These are phyloP conservation scores for Silene vulgaris DNA, from an alignment of 179 eudicot species.

Conservation along the genomic window DNA sequence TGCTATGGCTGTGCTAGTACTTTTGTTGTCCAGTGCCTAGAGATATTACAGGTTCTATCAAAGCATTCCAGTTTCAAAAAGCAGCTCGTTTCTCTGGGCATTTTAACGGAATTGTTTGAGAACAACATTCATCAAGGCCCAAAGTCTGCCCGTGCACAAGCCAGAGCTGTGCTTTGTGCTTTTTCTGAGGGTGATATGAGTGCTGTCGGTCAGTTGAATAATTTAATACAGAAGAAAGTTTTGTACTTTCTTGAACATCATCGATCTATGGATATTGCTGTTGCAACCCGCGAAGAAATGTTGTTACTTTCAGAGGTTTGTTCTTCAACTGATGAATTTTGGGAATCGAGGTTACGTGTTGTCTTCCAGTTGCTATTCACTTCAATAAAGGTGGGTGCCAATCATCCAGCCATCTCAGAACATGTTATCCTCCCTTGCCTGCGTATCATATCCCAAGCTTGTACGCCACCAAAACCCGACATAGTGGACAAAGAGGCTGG, in stretches of 20 bases:
- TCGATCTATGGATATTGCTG: slow-evolving; percentile 95
- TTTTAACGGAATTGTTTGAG: slow-evolving; percentile 91
- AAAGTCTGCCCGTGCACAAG: slow-evolving; percentile 90
- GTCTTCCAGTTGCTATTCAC: slow-evolving; percentile 93
- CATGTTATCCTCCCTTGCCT: slow-evolving; percentile 97
- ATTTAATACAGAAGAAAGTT: slow-evolving; percentile 86
- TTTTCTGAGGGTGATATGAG: slow-evolving; percentile 88
- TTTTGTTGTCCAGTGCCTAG: slow-evolving; percentile 91
- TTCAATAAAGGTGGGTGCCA: slow-evolving; percentile 87
- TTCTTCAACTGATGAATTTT: slow-evolving; percentile 88
- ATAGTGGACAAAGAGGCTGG: slow-evolving; percentile 57
- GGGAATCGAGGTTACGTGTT: slow-evolving; percentile 96
- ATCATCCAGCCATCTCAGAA: slow-evolving; percentile 97
- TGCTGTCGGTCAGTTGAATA: slow-evolving; percentile 89
- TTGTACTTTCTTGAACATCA: slow-evolving; percentile 97
- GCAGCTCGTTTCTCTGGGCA: slow-evolving; percentile 89
- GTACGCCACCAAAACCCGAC: slow-evolving; percentile 99
- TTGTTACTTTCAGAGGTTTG: slow-evolving; percentile 92
- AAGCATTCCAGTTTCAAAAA: slow-evolving; percentile 84
- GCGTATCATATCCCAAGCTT: slow-evolving; percentile 93
- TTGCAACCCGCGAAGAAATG: slow-evolving; percentile 93
- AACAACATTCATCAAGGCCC: slow-evolving; percentile 99
- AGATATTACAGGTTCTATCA: slow-evolving; percentile 85
- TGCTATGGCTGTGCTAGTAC: slow-evolving; percentile 99
- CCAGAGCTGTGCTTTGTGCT: slow-evolving; percentile 96